A percentile compares a stretch with the other conserved stretches of the same genome.
These are phyloP conservation scores for Trichoderma sp. DNA, from an alignment of 2,329 filamentous ascomycete genomes.

Conservation along the genomic window DNA sequence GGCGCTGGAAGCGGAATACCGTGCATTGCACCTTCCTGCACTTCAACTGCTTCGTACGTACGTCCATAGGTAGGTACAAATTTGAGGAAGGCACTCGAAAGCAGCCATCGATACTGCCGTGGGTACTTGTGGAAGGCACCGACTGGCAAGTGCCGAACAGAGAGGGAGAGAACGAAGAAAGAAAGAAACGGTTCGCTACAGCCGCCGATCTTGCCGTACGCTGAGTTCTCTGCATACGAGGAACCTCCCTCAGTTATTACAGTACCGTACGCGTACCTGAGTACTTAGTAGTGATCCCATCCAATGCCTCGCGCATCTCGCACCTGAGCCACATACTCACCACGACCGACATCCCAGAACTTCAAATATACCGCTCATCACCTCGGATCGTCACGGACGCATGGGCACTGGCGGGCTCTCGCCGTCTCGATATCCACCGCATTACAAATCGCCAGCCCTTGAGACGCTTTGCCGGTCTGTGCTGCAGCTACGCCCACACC, in stretches of 20 bases:
- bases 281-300: constrained; percentile 6
- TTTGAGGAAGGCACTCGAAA: too few relatives aligned
- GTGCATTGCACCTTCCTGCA: too few relatives aligned
- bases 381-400: constrained; percentile 15
- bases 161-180: background rate
- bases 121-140: background rate
- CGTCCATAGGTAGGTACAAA: too few relatives aligned
- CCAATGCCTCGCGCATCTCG: background rate
- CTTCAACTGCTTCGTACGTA: too few relatives aligned
- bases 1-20: constrained; percentile 2
- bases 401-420: constrained; percentile 1
- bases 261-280: background rate
- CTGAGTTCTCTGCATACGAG: background rate
- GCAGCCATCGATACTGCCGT: too few relatives aligned
- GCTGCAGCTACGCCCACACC: constrained; percentile 21
- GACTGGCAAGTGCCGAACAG: constrained; percentile 19
- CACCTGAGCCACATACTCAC: constrained; percentile 6
- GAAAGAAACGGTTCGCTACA: constrained; percentile 2
- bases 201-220: constrained; percentile 17
- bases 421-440: constrained; percentile 10
- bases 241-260: background rate
- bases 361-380: background rate
- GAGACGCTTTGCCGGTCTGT: constrained; percentile 7
- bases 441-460: constrained; percentile 26
- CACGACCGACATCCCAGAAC: background rate